These are phyloP conservation scores for Silene uniflora DNA, from an alignment of 148 eudicot species.

Conservation along the genomic window DNA sequence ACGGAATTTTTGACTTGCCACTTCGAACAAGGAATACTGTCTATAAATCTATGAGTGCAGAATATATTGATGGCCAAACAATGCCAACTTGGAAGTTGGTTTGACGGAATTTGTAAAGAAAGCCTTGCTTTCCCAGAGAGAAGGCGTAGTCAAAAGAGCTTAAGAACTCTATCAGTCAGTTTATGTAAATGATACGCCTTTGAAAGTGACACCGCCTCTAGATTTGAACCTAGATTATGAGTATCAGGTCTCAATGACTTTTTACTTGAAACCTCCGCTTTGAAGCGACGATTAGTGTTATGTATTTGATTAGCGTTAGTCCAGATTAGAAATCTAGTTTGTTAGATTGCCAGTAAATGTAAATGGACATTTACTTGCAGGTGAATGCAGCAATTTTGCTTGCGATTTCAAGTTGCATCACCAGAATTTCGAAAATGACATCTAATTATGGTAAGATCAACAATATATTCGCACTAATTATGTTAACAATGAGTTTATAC, in stretches of 20 bases:
- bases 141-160: conserved; percentile 84
- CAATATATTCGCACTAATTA: too few relatives aligned
- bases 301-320: background rate
- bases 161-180: conserved; percentile 60
- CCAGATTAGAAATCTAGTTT: background rate
- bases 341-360: conserved; percentile 8
- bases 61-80: conserved; percentile 55
- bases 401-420: too few relatives aligned
- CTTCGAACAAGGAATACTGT: too few relatives aligned
- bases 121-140: conserved; percentile 91
- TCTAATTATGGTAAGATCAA: too few relatives aligned
- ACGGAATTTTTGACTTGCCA: too few relatives aligned
- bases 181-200: conserved; percentile 34
- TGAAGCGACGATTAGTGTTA: background rate
- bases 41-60: conserved; percentile 76
- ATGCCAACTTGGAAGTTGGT: conserved; percentile 88
- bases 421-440: background rate
- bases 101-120: conserved; percentile 88
- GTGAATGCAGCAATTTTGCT: too few relatives aligned
- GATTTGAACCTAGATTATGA: background rate
- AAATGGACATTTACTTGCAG: conserved; percentile 9
- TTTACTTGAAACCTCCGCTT: conserved; percentile 25
- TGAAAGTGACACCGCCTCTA: conserved; percentile 16
- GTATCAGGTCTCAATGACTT: too few relatives aligned
- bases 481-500: too few relatives aligned